A percentile compares a stretch with the other conserved stretches of the same genome.
Conservation (phyloP, 1,284 basidiomycete species). For the Ceratobasidium sp. region DNA sequence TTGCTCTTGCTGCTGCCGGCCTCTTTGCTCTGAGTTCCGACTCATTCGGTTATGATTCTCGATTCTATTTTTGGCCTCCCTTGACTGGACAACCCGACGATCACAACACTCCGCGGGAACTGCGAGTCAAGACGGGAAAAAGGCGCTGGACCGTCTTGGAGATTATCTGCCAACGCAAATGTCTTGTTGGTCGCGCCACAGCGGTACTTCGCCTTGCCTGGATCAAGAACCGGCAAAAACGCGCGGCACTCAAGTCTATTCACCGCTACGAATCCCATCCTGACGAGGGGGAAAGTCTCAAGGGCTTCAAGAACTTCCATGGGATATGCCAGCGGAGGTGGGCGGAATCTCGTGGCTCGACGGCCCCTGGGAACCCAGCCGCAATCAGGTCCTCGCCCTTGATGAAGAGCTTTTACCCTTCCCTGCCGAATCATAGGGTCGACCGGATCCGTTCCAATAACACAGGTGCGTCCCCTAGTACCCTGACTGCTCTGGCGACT, state of each 20-base stretch:
- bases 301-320: too few species aligned
- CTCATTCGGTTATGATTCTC: slow-evolving; percentile 2
- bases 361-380: too few species aligned
- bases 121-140: slow-evolving; percentile 17
- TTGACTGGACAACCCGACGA: not conserved
- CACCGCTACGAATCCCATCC: not conserved
- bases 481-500: too few species aligned
- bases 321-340: too few species aligned
- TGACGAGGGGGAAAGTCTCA: slow-evolving; percentile 19
- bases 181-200: slow-evolving; percentile 23
- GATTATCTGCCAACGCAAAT: slow-evolving; percentile 18
- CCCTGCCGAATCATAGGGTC: too few species aligned
- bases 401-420: slow-evolving; percentile 11
- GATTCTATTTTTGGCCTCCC: slow-evolving; percentile 15
- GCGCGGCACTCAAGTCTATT: slow-evolving; percentile 9
- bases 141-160: slow-evolving; percentile 9
- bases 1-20: too few species aligned
- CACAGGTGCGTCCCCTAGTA: too few species aligned
- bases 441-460: too few species aligned
- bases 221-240: not conserved
- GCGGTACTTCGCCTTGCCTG: not conserved
- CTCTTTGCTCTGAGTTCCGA: slow-evolving; percentile 1
- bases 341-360: too few species aligned
- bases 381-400: not conserved
- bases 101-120: not conserved